A percentile compares a stretch with the other conserved stretches of the same genome.
phyloP scores from a whole-genome alignment of 1,284 basidiomycete species.

The Chalciporus sp. region DNA sequence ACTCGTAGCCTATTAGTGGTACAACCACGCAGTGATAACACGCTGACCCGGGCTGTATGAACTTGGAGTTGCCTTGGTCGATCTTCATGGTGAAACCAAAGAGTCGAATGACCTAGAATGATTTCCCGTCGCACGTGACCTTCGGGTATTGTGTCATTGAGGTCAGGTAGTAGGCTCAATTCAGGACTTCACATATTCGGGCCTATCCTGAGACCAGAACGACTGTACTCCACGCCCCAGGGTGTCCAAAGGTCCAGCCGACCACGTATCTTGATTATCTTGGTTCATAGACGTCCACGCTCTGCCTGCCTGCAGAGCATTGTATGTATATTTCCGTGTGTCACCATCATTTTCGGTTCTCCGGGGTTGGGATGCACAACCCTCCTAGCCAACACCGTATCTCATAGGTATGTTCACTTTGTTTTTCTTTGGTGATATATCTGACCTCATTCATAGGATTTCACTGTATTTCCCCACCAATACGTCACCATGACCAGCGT shows the following conservation, averaged over 20 bases:
- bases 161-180: constrained; percentile 10
- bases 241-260: constrained; percentile 15
- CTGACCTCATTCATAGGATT: constrained; percentile 16
- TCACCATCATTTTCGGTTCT: constrained; percentile 4
- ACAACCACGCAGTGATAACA: too few relatives aligned
- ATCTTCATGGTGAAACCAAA: background rate
- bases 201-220: constrained; percentile 8
- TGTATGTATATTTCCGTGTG: constrained; percentile 18
- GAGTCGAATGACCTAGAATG: background rate
- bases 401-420: constrained; percentile 24
- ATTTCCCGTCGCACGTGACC: constrained; percentile 26
- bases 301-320: constrained; percentile 3
- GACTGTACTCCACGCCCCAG: constrained; percentile 9
- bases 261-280: constrained; percentile 30
- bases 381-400: constrained; percentile 11
- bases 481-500: constrained; percentile 24
- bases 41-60: too few relatives aligned
- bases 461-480: constrained; percentile 7
- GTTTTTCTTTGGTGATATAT: background rate
- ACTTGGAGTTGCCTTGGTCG: too few relatives aligned
- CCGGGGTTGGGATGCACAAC: constrained; percentile 25
- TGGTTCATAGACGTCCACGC: constrained; percentile 12
- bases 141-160: constrained; percentile 23
- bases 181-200: constrained; percentile 28
- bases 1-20: too few relatives aligned